Percentiles rank a stretch among this genome's conserved stretches.
Conservation (phyloP, 2,329 filamentous ascomycete species). For the Beauveria asiatica region DNA sequence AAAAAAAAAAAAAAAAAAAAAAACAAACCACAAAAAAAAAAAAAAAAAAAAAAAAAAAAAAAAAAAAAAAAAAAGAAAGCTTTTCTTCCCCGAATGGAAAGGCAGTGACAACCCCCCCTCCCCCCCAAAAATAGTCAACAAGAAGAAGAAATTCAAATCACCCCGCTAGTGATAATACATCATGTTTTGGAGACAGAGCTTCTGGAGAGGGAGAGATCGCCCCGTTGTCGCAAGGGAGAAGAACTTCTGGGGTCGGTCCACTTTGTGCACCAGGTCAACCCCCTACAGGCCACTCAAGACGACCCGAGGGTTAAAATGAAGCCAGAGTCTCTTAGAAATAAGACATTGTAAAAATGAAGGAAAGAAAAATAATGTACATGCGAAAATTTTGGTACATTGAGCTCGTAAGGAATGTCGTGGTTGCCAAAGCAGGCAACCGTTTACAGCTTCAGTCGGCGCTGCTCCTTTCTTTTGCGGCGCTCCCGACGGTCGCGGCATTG, state of each 20-base stretch:
- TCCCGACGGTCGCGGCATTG: conserved; percentile 30
- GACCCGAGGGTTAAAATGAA: not conserved
- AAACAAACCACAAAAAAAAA: not conserved
- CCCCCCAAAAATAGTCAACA: conserved; percentile 1
- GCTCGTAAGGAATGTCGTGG: conserved; percentile 12
- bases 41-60: not conserved
- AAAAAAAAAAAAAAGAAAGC: not conserved
- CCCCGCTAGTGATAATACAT: not conserved
- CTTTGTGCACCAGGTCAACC: not conserved
- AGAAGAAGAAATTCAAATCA: not conserved
- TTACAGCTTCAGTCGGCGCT: conserved; percentile 28
- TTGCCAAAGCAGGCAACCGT: conserved; percentile 3
- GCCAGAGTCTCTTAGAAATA: not conserved
- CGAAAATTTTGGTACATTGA: conserved; percentile 11
- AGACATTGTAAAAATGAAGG: not conserved
- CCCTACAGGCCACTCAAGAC: not conserved
- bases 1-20: not conserved
- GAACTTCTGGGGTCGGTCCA: conserved; percentile 1
- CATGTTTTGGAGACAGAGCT: not conserved
- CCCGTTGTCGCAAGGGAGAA: conserved; percentile 1
- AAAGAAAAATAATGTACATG: conserved; percentile 5
- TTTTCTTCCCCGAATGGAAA: not conserved
- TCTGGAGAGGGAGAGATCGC: not conserved
- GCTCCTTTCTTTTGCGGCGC: conserved; percentile 30
- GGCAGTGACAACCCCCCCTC: not conserved